Base-by-base conservation (phyloP, 768 basidiomycete species). In the Boletales sp. region DNA sequence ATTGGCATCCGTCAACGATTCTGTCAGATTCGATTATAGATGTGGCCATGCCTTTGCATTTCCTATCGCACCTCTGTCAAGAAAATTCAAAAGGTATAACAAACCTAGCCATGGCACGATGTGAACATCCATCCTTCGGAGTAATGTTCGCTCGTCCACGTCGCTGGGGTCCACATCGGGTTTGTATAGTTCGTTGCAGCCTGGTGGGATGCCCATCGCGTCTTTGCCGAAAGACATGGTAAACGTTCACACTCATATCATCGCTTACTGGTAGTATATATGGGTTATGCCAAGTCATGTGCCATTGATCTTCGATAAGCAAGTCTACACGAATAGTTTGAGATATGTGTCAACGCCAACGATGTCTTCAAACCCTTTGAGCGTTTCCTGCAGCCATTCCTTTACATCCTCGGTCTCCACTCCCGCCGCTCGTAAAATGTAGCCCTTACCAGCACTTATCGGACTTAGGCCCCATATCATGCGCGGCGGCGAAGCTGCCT, bases 381-480 rank as follows among this genome's bases (percentile, higher is more conserved):
- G 68, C 1, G 75, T 74, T 9, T 74, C 73, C 50, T 74, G 75
- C 18, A 97, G 65, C 88, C 89, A 94, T 14, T 61, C 56, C 64
- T 79, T 83, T 15, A 91, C 87, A 35, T 72, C 71, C 69, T 94
- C 90, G 34, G 88, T 84, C 60, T 90, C 87, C 58, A 70, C 74
- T 15, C 82, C 93, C 9, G 89, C 90, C 11, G 83, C 78, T 56
- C 92, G 78, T 47, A 95, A 66, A 29, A 97, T 70, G 9, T 79
- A 75, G 21, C 80, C 79, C 51, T 62, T 63, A 31, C 72, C 72
- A 27, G 67, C 64, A 18, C 71, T 64, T 3, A 91, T 68, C 12
- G 73, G 64, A 60, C 88, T 93, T 57, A 89, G 71, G 17, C 87
- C 90, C 94, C 95, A 97, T 29, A 94, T 64, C 54, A 94, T 68